Evolutionary conservation across 2,329 filamentous ascomycete genomes (phyloP).

Genomic region (Arthrobotrys musiformis): DNA sequence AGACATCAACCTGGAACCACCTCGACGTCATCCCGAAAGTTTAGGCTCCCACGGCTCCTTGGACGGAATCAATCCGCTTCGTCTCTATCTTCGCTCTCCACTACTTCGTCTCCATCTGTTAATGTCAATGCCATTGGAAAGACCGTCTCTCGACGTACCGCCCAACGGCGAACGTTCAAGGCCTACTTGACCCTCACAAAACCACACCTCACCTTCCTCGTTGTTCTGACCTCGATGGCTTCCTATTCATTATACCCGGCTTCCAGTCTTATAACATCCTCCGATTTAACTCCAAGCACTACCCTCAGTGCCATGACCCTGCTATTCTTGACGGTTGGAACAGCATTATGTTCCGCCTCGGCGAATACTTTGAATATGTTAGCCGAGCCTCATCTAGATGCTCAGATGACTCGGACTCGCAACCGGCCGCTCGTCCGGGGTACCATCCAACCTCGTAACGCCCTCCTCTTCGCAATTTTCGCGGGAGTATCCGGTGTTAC

Average conservation of each 20-base stretch:
- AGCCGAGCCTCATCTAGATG: slow-evolving; percentile 89
- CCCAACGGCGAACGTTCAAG: slow-evolving; percentile 75
- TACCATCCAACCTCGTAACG: slow-evolving; percentile 76
- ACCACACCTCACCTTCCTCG: slow-evolving; percentile 88
- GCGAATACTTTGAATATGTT: slow-evolving; percentile 98
- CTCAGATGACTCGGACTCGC: slow-evolving; percentile 90
- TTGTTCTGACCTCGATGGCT: slow-evolving; percentile 89
- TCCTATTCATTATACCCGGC: slow-evolving; percentile 94
- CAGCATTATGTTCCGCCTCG: slow-evolving; percentile 85
- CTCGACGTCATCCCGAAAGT: slow-evolving; percentile 12
- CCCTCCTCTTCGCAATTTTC: slow-evolving; percentile 80
- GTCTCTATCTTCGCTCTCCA: slow-evolving; percentile 16
- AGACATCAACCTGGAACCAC: background rate
- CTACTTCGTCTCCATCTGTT: background rate
- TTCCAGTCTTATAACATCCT: slow-evolving; percentile 80
- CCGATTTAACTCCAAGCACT: slow-evolving; percentile 73
- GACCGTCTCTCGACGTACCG: slow-evolving; percentile 61
- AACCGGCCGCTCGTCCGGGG: slow-evolving; percentile 88
- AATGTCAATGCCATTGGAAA: slow-evolving; percentile 36
- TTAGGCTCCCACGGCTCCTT: slow-evolving; percentile 22
- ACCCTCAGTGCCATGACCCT: slow-evolving; percentile 91
- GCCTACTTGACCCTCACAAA: slow-evolving; percentile 93
- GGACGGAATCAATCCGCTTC: slow-evolving; percentile 41
- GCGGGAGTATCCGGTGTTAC: slow-evolving; percentile 76
- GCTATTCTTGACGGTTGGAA: slow-evolving; percentile 89